Conservation (phyloP, 306 rosid genomes). For the Carpinus fangiana region DNA sequence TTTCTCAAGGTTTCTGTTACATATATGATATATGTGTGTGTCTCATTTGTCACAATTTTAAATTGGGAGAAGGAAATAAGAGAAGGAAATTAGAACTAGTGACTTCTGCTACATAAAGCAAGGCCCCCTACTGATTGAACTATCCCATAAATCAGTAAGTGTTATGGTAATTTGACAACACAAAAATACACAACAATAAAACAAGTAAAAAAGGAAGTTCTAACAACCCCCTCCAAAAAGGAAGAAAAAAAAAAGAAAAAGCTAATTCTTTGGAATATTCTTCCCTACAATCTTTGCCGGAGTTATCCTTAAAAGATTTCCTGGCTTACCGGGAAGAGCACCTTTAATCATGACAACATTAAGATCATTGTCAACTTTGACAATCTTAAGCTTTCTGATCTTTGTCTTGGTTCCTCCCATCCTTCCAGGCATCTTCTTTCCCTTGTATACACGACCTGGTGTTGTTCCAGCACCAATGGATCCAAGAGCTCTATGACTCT, state of each 20-base stretch:
- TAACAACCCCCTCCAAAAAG: too few species aligned
- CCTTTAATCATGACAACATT: constrained; percentile 92
- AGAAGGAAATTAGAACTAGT: too few species aligned
- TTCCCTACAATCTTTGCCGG: constrained; percentile 96
- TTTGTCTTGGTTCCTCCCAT: constrained; percentile 94
- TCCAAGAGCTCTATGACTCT: constrained; percentile 90
- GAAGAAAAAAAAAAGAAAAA: neutral
- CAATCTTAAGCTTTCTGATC: constrained; percentile 92
- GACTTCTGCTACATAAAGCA: too few species aligned
- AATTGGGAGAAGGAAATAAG: too few species aligned
- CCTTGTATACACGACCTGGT: constrained; percentile 82
- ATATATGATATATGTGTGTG: too few species aligned
- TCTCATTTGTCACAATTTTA: too few species aligned
- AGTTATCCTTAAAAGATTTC: constrained; percentile 83
- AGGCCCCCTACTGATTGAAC: too few species aligned
- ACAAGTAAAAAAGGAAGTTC: too few species aligned
- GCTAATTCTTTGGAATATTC: constrained; percentile 83
- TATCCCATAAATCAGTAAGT: too few species aligned
- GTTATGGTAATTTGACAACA: too few species aligned
- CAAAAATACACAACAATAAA: too few species aligned
- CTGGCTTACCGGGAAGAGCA: constrained; percentile 95
- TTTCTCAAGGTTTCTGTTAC: too few species aligned
- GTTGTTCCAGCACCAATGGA: constrained; percentile 98
- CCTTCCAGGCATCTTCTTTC: constrained; percentile 99
- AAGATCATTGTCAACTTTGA: constrained; percentile 81